phyloP scores from a whole-genome alignment of 2,329 filamentous ascomycete species.

The Cytospora leucostoma region DNA sequence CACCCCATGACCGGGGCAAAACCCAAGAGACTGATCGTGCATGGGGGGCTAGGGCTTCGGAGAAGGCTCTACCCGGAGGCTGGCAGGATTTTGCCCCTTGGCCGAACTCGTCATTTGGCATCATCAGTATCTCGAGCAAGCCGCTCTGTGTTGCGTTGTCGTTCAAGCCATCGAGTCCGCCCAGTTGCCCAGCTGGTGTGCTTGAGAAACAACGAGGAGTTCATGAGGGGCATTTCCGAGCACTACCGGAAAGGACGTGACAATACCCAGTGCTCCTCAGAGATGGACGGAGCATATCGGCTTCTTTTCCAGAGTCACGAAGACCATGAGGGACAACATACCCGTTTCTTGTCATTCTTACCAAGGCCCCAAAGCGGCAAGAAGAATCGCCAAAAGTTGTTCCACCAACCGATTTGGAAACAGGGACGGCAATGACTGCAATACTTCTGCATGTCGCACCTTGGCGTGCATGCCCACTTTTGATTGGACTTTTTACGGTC shows the following conservation, averaged over 20 bases:
- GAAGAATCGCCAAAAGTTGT: slow-evolving; percentile 4
- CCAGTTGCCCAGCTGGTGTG: background rate
- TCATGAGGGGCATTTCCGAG: background rate
- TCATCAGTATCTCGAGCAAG: background rate
- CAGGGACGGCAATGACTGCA: slow-evolving; percentile 1
- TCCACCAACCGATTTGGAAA: slow-evolving; percentile 16
- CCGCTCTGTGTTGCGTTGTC: background rate
- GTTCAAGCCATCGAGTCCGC: background rate
- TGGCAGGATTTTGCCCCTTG: background rate
- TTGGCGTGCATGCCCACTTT: background rate
- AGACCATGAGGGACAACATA: background rate
- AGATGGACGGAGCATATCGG: background rate
- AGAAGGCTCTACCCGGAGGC: slow-evolving; percentile 3
- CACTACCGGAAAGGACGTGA: background rate
- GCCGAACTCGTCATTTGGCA: background rate
- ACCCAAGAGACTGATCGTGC: slow-evolving; percentile 3
- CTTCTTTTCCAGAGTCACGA: background rate
- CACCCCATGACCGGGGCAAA: slow-evolving; percentile 7
- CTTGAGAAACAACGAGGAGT: background rate
- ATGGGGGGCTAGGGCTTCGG: slow-evolving; percentile 12
- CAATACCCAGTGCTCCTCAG: background rate
- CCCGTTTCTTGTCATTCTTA: background rate
- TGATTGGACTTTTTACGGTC: slow-evolving; percentile 6
- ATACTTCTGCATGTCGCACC: slow-evolving; percentile 13
- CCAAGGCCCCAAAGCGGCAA: slow-evolving; percentile 7